Base-by-base conservation (phyloP, 371 early-diverging fungal species). In the Mortierella sp. region DNA sequence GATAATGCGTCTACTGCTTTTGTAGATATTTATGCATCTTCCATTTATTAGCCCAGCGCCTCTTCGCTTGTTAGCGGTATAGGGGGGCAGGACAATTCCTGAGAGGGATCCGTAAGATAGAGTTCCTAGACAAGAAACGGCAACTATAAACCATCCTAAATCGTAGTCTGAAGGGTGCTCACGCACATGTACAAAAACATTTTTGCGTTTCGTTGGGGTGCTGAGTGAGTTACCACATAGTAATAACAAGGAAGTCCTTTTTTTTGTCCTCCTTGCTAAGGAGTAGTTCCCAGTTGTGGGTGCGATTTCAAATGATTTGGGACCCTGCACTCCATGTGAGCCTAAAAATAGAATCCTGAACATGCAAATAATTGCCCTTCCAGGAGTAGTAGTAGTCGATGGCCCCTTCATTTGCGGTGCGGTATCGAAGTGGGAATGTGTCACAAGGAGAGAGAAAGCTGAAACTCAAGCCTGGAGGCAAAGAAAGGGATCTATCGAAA, bases 331-430 rank as follows among this genome's bases (percentile, higher is more conserved):
- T 55, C 10, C 28, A 28, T 15, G 16, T 16, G 32, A 8, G 55
- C 55, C 55, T 28, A 55, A 55, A 55, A 55, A 55, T 28, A 55
- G 32, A 28, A 13, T 32, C 4, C 28, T 3, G 16, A 10, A 10
- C 11, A 7, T 55, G 28, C 28, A 32, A 55, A 13, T 9, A 13
- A 9, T 16, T 10, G 22, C 15, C 32, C 28, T 55, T 55, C 32
- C 22, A 55, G 55, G 55, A 55, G 55, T 55, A 55, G 22, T 50
- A 16, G 50, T n/a, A 50, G n/a, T 50, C n/a, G 50, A 55, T 28
- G 55, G 28, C 45, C 24, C 24, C 22, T 11, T 55, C 55, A 11
- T 16, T 45, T 11, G 45, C 16, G 16, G 15, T n/a, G 16, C 50
- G 43, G 15, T 15, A 43, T 50, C n/a, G 50, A 50, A n/a, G 50